Base-by-base conservation (phyloP, 495 filamentous ascomycete genomes). In the Margaritispora aquatica region DNA sequence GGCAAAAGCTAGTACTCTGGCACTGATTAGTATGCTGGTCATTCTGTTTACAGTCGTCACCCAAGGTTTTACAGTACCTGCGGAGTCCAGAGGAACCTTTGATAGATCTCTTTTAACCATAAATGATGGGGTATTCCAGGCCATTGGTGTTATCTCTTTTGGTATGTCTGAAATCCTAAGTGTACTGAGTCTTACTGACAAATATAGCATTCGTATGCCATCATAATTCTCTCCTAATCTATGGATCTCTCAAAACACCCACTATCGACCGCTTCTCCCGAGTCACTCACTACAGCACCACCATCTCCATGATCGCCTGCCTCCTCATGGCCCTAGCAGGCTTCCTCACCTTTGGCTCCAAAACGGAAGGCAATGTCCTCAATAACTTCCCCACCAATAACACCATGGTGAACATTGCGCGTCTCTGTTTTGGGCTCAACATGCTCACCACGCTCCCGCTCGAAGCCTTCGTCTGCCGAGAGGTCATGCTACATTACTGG, bases 381-480 rank as follows among this genome's bases (percentile, higher is more conserved):
- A 98, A 98, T 74, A 98, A 98, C 73, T 97, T 98, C 69, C 90
- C 94, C 2, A 77, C 82, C 8, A 82, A 91, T 67, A 97, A 96
- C 70, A 80, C 85, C 59, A 83, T 97, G 81, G 88, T 97, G 63
- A 98, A 97, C 70, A 83, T 97, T 55, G 94, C 94, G 44, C 84
- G 94, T 65, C 77, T 98, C 64, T 96, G 90, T 69, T 96, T 98
- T 64, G 94, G 95, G 2, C 74, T 97, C 56, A 98, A 98, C 76
- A 98, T 98, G 94, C 83, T 98, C 61, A 97, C 94, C 5, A 98
- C 94, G 1, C 76, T 98, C 47, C 94, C 94, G 2, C 83, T 98
- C 36, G 94, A 98, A 75, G 89, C 90, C 8, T 98, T 98, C 71
- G 94, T 98, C 47, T 97, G 95, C 71, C 84, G 94, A 57, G 92